phyloP scores from a whole-genome alignment of 345 rosid genomes.

The Geranium rotundifolium region DNA sequence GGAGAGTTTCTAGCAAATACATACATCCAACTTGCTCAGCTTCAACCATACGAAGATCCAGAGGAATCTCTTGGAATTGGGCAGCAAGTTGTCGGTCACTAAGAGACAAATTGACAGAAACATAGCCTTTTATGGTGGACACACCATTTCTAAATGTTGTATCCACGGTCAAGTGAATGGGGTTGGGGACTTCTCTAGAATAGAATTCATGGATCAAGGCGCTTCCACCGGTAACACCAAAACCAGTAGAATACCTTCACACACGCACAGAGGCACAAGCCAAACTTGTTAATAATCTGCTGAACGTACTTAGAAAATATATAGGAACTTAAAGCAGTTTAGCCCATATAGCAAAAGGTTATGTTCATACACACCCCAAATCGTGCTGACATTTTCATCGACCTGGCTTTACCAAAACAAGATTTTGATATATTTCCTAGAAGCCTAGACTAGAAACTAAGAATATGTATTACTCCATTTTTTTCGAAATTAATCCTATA shows the following conservation, averaged over 20 bases:
- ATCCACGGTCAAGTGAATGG: conserved; percentile 79
- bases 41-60: conserved; percentile 89
- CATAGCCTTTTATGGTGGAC: conserved; percentile 70
- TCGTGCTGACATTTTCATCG: no score
- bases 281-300: not conserved
- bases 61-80: conserved; percentile 90
- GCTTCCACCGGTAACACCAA: conserved; percentile 84
- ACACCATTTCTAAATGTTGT: conserved; percentile 73
- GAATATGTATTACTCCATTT: no score
- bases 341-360: not conserved
- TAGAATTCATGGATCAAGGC: conserved; percentile 91
- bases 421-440: no score
- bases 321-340: no score
- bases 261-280: conserved; percentile 6
- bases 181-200: conserved; percentile 76
- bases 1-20: conserved; percentile 12
- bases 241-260: conserved; percentile 85
- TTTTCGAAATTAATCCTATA: no score
- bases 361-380: no score
- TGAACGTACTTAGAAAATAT: not conserved
- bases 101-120: conserved; percentile 62
- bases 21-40: conserved; percentile 95
- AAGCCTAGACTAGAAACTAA: no score
- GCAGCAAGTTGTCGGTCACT: conserved; percentile 86
- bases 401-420: no score